Base-by-base conservation (phyloP, 208 protist species). In the Herpetomonas samuelpessoai region DNA sequence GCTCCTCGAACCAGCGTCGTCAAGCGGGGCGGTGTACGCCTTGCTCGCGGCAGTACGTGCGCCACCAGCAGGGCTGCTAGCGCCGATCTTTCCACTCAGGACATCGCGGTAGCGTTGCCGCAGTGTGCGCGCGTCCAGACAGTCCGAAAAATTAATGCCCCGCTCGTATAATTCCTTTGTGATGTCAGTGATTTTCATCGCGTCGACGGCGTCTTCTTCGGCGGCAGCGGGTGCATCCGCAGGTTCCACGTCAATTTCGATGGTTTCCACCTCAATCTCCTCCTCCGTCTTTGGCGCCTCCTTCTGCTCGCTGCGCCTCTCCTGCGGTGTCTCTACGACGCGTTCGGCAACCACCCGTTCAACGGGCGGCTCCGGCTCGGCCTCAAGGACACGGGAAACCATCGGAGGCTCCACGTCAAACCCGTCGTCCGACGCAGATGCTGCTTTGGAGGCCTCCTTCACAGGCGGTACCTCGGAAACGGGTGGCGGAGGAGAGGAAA, bases 71-170 rank as follows among this genome's bases (percentile, higher is more conserved):
- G 39, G 44, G 19, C 62, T 29, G 1, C 61, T 46, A 0, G 47
- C 57, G 2, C 61, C 26, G 25, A 91, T 74, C 55, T 86, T 91
- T 21, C 86, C 86, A 21, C 57, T 71, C 2, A 89, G 63, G 2
- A 92, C 79, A 52, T 93, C 91, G 39, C 79, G 75, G 63, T 94
- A 96, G 26, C 87, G 82, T 71, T 93, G 81, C 12, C 91, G 80
- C 41, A 96, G 76, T 1, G 85, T 81, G 10, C 75, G 66, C 0
- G 82, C 91, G 31, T 96, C 87, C 29, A 93, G 81, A 62, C 91
- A 96, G 62, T 96, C 87, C 25, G 87, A 90, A 60, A 96, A 96
- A 67, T 94, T 91, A 10, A 96, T 70, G 35, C 87, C 87, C 10
- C 73, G 72, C 55, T 92, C 91, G 62, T 92, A 93, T 24, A 96